A percentile compares a stretch with the other conserved stretches of the same genome.
These are phyloP conservation scores for Grammothele lineata DNA, from an alignment of 768 basidiomycete genomes.

Conservation along the genomic window DNA sequence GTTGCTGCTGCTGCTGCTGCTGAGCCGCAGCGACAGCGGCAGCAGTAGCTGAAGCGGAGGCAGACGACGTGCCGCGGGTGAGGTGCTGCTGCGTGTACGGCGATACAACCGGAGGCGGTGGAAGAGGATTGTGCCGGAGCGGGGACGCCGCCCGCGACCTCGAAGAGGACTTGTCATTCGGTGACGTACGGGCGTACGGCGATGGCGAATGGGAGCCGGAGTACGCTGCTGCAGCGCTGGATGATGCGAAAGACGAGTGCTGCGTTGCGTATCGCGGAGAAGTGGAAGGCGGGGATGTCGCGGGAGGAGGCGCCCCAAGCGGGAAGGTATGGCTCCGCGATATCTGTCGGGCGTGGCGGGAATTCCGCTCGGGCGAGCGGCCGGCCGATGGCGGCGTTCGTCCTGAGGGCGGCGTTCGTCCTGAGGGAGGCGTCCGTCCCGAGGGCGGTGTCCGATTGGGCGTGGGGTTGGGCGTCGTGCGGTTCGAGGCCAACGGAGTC, in stretches of 20 bases:
- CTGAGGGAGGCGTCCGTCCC: neutral
- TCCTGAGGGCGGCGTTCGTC: slow-evolving; percentile 5
- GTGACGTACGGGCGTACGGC: slow-evolving; percentile 9
- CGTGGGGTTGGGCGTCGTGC: neutral
- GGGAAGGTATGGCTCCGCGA: slow-evolving; percentile 19
- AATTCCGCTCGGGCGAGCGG: slow-evolving; percentile 7
- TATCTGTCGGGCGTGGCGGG: slow-evolving; percentile 8
- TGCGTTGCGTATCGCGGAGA: slow-evolving; percentile 3
- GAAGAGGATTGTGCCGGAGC: slow-evolving; percentile 20
- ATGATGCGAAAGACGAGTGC: neutral
- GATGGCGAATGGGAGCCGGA: neutral
- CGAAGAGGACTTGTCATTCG: neutral
- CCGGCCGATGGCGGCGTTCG: slow-evolving; percentile 8
- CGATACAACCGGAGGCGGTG: slow-evolving; percentile 16
- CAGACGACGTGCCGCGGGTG: slow-evolving; percentile 7
- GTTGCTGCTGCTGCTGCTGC: slow-evolving; percentile 26
- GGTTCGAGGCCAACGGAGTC: slow-evolving; percentile 2
- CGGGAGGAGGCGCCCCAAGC: slow-evolving; percentile 1
- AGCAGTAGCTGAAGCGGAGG: slow-evolving; percentile 18
- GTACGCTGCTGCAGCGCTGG: neutral
- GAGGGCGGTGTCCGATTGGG: neutral
- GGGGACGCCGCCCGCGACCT: slow-evolving; percentile 9
- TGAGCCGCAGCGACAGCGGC: slow-evolving; percentile 27
- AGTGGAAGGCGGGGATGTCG: slow-evolving; percentile 1
- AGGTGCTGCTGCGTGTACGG: slow-evolving; percentile 6